Conservation (phyloP, 345 rosid genomes). For the Rhodamnia argentea region DNA sequence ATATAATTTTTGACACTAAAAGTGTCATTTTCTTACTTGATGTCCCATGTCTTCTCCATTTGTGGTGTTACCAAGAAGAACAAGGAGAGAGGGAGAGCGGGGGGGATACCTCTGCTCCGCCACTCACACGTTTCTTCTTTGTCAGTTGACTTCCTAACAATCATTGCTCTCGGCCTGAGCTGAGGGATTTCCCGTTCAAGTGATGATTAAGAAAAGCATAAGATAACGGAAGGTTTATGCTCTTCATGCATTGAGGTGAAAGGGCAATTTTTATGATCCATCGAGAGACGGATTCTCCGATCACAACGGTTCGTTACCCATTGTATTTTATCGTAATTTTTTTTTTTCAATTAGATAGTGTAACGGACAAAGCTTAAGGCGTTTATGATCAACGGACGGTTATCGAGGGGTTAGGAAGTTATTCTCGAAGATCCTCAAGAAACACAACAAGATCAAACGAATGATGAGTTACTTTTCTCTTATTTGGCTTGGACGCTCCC, state of each 20-base stretch:
- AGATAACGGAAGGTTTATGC: not conserved
- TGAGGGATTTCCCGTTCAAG: conserved; percentile 44
- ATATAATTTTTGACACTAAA: no score
- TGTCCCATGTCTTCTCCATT: not conserved
- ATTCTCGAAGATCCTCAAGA: no score
- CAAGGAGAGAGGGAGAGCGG: not conserved
- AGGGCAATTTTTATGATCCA: not conserved
- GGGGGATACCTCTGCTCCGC: not conserved
- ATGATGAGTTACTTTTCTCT: not conserved
- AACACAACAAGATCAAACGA: not conserved
- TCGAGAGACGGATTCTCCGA: not conserved
- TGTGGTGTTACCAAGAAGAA: not conserved
- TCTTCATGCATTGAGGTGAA: not conserved
- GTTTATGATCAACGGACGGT: not conserved
- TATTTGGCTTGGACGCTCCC: conserved; percentile 27
- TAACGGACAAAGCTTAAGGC: not conserved
- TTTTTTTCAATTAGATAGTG: not conserved
- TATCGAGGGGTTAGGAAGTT: no score
- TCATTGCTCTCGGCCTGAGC: not conserved
- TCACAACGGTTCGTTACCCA: not conserved
- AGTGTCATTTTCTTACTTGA: not conserved
- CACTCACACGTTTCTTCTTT: conserved; percentile 39
- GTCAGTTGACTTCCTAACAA: conserved; percentile 22
- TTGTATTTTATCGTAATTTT: not conserved
- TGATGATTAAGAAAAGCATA: conserved; percentile 50